Evolutionary conservation across 2,329 filamentous ascomycete genomes (phyloP).

Genomic region (Tothia fuscella): DNA sequence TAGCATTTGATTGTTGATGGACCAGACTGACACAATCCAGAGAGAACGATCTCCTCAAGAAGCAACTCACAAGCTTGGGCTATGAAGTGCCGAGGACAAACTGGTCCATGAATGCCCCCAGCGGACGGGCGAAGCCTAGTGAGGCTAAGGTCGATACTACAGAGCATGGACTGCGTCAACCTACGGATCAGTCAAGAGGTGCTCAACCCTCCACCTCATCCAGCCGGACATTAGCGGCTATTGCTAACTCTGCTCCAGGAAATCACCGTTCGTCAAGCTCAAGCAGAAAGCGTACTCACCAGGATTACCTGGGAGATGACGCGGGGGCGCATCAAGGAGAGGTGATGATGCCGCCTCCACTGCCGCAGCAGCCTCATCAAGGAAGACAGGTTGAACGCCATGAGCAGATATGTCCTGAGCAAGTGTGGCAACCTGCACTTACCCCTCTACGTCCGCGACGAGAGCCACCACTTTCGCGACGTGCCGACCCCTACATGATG

Average conservation of each 20-base stretch:
- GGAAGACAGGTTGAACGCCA: too few relatives aligned
- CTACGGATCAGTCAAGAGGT: not conserved
- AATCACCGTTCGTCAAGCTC: not conserved
- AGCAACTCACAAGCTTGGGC: conserved; percentile 18
- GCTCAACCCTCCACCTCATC: not conserved
- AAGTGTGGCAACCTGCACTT: too few relatives aligned
- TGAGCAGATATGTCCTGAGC: too few relatives aligned
- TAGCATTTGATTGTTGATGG: not conserved
- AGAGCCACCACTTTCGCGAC: too few relatives aligned
- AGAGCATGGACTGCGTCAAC: not conserved
- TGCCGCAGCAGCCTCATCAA: not conserved
- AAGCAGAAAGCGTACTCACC: conserved; percentile 7
- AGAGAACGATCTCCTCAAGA: conserved; percentile 20
- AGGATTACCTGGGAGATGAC: conserved; percentile 4
- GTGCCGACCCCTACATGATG: too few relatives aligned
- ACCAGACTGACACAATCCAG: conserved; percentile 12
- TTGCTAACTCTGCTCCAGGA: not conserved
- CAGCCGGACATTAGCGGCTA: not conserved
- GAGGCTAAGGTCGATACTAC: not conserved
- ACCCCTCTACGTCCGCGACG: too few relatives aligned
- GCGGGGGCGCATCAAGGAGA: not conserved
- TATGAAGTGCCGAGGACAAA: conserved; percentile 17
- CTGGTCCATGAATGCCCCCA: conserved; percentile 8
- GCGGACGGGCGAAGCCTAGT: not conserved
- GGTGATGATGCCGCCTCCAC: conserved; percentile 11